Base-by-base conservation (phyloP, 768 basidiomycete genomes). In the Russula virescens region DNA sequence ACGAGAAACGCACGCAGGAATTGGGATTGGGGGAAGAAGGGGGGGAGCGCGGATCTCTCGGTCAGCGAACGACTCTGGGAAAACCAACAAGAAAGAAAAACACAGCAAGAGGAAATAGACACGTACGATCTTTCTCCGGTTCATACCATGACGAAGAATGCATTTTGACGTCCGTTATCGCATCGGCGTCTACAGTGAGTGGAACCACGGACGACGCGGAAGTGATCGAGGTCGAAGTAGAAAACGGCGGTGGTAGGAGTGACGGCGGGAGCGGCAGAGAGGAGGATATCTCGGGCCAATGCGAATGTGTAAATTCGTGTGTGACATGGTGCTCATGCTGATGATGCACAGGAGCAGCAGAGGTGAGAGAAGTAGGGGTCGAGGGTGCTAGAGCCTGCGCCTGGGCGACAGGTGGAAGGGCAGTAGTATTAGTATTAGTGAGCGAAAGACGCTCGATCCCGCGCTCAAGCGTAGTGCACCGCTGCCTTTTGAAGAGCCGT, bases 111-210 rank as follows among this genome's bases (percentile, higher is more conserved):
- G 19, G 42, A 18, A 43, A 43, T 43, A 19, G 25, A 43, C 11
- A 61, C 67, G 40, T 31, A 68, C 67, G 58, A 25, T 68, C 67
- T 42, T 66, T 66, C 49, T 66, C 61, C 19, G 67, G 61, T 35
- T 68, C 67, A 26, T 66, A 68, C 67, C 67, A 68, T 11, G 67
- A 68, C n/a, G 61, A 60, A 7, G 49, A 40, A n/a, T 52, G 65
- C 67, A 68, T 68, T 21, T 58, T 62, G 48, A 68, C 48, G 53
- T 53, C 62, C 28, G 35, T 28, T 25, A 38, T 25, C 55, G 11
- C n/a, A 16, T 57, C 43, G 25, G 42, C 28, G 38, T 49, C 48
- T n/a, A 23, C 34, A 7, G 25, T 9, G 35, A 26, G 35, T 55
- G 60, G n/a, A 13, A 18, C 3, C 4, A 13, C 18, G 8, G 10